These are phyloP conservation scores for Cucumis hystrix DNA, from an alignment of 306 rosid genomes.

Conservation along the genomic window DNA sequence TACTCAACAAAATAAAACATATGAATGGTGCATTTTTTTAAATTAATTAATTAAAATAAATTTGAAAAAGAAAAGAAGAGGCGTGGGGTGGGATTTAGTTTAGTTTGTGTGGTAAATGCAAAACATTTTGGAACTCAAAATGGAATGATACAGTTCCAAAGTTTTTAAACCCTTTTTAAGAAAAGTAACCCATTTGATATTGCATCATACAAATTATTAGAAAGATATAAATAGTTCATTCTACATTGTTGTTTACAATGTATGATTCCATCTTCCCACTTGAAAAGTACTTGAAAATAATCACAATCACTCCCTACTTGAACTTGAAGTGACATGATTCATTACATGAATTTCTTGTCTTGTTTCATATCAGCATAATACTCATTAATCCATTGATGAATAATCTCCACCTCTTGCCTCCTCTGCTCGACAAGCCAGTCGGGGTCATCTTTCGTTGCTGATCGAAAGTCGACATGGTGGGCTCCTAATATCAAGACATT, in stretches of 20 bases:
- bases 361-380: background rate
- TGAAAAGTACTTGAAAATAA: background rate
- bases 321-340: background rate
- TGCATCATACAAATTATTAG: background rate
- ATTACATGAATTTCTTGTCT: background rate
- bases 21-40: too few species aligned
- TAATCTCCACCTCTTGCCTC: conserved; percentile 1
- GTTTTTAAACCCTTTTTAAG: background rate
- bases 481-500: background rate
- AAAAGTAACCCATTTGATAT: background rate
- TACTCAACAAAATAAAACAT: too few species aligned
- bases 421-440: conserved; percentile 8
- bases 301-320: background rate
- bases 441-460: background rate
- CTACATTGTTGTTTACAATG: background rate
- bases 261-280: background rate
- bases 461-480: background rate
- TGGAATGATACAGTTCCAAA: background rate
- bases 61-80: too few species aligned
- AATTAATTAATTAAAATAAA: too few species aligned
- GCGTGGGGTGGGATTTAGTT: too few species aligned
- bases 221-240: background rate
- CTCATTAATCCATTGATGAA: background rate
- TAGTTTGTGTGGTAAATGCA: background rate
- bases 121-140: background rate